Conservation (phyloP, 2,329 filamentous ascomycete species). For the Parastagonospora avenae region DNA sequence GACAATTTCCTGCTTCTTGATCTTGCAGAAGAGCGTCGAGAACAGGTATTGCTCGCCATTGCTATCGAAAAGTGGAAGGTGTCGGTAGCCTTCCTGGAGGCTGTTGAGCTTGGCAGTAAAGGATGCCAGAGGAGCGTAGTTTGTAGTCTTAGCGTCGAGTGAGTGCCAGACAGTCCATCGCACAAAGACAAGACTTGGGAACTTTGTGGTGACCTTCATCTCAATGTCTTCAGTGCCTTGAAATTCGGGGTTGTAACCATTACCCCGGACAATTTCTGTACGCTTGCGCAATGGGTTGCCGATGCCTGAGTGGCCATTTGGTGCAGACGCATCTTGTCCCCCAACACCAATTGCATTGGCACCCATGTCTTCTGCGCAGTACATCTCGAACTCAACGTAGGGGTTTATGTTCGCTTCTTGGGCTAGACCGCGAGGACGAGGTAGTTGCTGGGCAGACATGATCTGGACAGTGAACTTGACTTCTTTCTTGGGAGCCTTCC, state of each 20-base stretch:
- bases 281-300: slow-evolving; percentile 76
- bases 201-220: slow-evolving; percentile 88
- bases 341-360: slow-evolving; percentile 72
- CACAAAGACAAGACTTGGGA: slow-evolving; percentile 90
- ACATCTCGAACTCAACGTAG: slow-evolving; percentile 93
- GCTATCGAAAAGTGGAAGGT: slow-evolving; percentile 84
- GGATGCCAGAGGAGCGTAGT: slow-evolving; percentile 73
- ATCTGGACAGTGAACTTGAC: slow-evolving; percentile 86
- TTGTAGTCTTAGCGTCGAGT: slow-evolving; percentile 72
- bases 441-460: slow-evolving; percentile 93
- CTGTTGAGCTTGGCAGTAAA: slow-evolving; percentile 92
- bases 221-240: slow-evolving; percentile 69
- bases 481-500: slow-evolving; percentile 77
- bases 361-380: slow-evolving; percentile 89
- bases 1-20: slow-evolving; percentile 66
- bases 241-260: slow-evolving; percentile 93
- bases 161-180: slow-evolving; percentile 92
- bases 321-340: slow-evolving; percentile 67
- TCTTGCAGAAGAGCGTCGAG: slow-evolving; percentile 89
- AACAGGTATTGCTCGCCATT: slow-evolving; percentile 94
- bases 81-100: slow-evolving; percentile 89
- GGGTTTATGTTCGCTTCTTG: slow-evolving; percentile 81
- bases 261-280: slow-evolving; percentile 80
- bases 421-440: slow-evolving; percentile 76
- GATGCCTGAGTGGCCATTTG: slow-evolving; percentile 68